Conservation (phyloP, 208 protist genomes). For the Naegleria fowleri region DNA sequence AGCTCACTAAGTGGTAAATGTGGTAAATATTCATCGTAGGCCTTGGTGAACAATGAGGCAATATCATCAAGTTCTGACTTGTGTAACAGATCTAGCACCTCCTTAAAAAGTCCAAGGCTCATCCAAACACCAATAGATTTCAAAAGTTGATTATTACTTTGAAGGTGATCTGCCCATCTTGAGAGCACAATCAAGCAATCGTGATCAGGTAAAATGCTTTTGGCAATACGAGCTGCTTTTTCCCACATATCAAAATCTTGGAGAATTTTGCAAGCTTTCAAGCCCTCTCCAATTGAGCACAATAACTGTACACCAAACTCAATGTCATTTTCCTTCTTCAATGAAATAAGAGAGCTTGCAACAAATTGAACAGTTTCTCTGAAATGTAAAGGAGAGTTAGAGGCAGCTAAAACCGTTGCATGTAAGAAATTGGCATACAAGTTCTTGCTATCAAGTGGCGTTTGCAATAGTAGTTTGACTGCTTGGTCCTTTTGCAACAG, state of each 20-base stretch:
- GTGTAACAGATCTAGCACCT: conserved; percentile 8
- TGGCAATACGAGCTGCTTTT: conserved; percentile 14
- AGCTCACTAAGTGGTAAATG: neutral
- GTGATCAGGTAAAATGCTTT: neutral
- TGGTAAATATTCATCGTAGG: neutral
- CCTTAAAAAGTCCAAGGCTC: conserved; percentile 12
- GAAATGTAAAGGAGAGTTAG: neutral
- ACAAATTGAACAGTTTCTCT: conserved; percentile 6
- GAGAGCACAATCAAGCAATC: neutral
- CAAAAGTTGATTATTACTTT: neutral
- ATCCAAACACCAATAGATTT: conserved; percentile 18
- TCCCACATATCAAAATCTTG: conserved; percentile 26
- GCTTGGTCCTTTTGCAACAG: neutral
- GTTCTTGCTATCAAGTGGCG: neutral
- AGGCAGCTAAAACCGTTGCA: neutral
- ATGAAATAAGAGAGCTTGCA: neutral
- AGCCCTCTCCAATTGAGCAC: neutral
- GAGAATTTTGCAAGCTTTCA: neutral
- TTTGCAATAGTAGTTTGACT: conserved; percentile 5
- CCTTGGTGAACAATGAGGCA: conserved; percentile 20
- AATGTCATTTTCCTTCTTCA: neutral
- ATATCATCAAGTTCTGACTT: conserved; percentile 20
- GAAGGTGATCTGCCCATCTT: conserved; percentile 17
- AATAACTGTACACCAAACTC: conserved; percentile 10
- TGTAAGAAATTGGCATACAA: conserved; percentile 15